Conservation (phyloP, 805 yeast species). For the Hemisphaericaspora nanyangensis region DNA sequence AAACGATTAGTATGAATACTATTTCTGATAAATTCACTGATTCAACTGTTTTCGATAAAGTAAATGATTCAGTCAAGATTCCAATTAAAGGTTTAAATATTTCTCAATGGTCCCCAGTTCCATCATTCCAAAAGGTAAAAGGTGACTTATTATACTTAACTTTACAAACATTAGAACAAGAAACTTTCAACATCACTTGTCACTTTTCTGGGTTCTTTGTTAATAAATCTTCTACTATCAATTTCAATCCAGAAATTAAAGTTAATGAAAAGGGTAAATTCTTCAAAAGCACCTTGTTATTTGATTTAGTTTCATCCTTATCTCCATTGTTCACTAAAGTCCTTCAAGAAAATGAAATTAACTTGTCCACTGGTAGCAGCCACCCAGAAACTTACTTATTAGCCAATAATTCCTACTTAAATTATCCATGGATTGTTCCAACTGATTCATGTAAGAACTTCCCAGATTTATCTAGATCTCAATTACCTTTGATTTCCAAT, state of each 20-base stretch:
- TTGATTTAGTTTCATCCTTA: slow-evolving; percentile 55
- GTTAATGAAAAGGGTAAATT: slow-evolving; percentile 32
- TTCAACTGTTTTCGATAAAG: slow-evolving; percentile 27
- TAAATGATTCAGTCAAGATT: slow-evolving; percentile 27
- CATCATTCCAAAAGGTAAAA: slow-evolving; percentile 51
- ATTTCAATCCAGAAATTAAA: slow-evolving; percentile 64
- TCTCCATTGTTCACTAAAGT: slow-evolving; percentile 61
- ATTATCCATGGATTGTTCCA: slow-evolving; percentile 77
- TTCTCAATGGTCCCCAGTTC: slow-evolving; percentile 87
- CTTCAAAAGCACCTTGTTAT: slow-evolving; percentile 48
- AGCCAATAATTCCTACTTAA: slow-evolving; percentile 58
- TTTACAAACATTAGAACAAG: slow-evolving; percentile 77
- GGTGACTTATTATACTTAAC: slow-evolving; percentile 83
- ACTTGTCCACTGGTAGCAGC: slow-evolving; percentile 31
- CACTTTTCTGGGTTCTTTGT: slow-evolving; percentile 76
- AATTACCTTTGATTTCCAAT: slow-evolving; percentile 47
- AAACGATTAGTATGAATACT: slow-evolving; percentile 9
- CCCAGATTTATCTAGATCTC: slow-evolving; percentile 62
- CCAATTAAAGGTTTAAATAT: slow-evolving; percentile 57
- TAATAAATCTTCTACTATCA: slow-evolving; percentile 60
- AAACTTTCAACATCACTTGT: slow-evolving; percentile 73
- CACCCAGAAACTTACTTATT: slow-evolving; percentile 55
- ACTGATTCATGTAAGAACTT: slow-evolving; percentile 8
- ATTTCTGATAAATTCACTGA: slow-evolving; percentile 11
- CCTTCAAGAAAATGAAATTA: slow-evolving; percentile 48